Percentiles rank a stretch among this genome's conserved stretches.
phyloP scores from a whole-genome alignment of 78 protist genomes.

The Dictyostelium brefeldianum region DNA sequence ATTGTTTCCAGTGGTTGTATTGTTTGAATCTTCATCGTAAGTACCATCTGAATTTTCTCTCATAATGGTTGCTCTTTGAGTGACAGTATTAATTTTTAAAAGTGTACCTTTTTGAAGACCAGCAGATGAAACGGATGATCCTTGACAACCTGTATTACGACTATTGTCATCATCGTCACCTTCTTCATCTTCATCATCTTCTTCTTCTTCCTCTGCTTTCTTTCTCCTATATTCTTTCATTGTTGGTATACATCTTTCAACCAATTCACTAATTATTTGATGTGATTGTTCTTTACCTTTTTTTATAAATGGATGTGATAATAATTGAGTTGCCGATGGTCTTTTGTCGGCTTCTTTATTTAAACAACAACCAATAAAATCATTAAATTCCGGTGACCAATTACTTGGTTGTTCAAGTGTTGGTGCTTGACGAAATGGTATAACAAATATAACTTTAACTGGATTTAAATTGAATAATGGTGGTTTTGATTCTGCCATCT shows the following conservation, averaged over 20 bases:
- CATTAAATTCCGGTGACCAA: conserved; percentile 78
- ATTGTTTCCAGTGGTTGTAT: neutral
- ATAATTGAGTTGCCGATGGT: conserved; percentile 55
- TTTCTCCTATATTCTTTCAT: conserved; percentile 64
- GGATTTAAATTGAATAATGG: conserved; percentile 90
- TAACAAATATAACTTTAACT: conserved; percentile 87
- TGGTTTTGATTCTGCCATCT: conserved; percentile 91
- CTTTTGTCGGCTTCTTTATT: conserved; percentile 74
- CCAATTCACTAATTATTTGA: conserved; percentile 41
- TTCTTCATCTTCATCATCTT: conserved; percentile 4
- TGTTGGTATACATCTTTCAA: conserved; percentile 50
- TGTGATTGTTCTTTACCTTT: conserved; percentile 25
- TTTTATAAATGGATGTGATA: conserved; percentile 56
- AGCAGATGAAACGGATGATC: neutral
- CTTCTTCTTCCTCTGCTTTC: conserved; percentile 70
- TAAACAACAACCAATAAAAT: conserved; percentile 60
- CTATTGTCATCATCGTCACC: neutral
- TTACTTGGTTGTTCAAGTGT: conserved; percentile 68
- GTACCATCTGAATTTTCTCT: neutral
- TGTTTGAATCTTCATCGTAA: neutral
- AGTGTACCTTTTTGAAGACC: conserved; percentile 65
- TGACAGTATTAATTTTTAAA: conserved; percentile 42
- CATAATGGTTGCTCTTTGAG: conserved; percentile 61
- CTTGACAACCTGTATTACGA: neutral
- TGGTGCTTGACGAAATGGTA: conserved; percentile 88